Base-by-base conservation (phyloP, 2,329 filamentous ascomycete genomes). In the Aureobasidium leucospermi region DNA sequence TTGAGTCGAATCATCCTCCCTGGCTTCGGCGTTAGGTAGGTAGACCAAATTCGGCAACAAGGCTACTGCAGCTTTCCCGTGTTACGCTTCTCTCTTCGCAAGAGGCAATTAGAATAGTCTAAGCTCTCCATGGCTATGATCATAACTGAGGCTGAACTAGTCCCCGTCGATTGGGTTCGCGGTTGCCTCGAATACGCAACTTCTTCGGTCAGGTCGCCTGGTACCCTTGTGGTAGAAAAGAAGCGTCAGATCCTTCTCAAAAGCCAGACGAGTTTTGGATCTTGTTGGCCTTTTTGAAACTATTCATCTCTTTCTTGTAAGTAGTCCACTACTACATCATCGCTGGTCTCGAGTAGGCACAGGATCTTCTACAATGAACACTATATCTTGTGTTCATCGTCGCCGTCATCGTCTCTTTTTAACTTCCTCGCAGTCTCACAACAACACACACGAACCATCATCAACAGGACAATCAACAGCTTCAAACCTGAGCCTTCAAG, bases 1-100 rank as follows among this genome's bases (percentile, higher is more conserved):
- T 45, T 47, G 43, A 38, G 55, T 59, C 56, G 56, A 59, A 59
- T 51, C 36, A 59, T 42, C 34, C 38, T 51, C 46, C 58, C 58
- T 59, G 58, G 41, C 58, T 59, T 59, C 58, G 38, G 55, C 15
- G 28, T 47, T 32, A 58, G 52, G 48, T 47, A 58, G 55, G 55
- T 38, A 58, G 34, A 48, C 55, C 55, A 41, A 31, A 58, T 58
- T 23, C 58, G 58, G 58, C 39, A 34, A 39, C 47, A 36, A 53
- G 47, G 58, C 58, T 59, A 52, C 58, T 59, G 58, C 58, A 59
- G 47, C 58, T 59, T 31, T 46, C 47, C 58, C 45, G 45, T 42
- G 56, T 45, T 59, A 59, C 56, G 36, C 38, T 43, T 51, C 47
- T 39, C 23, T 53, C 39, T 43, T 36, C 15, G 16, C 58, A 59